Conservation (phyloP, 2,329 filamentous ascomycete species). For the Cadophora malorum region DNA sequence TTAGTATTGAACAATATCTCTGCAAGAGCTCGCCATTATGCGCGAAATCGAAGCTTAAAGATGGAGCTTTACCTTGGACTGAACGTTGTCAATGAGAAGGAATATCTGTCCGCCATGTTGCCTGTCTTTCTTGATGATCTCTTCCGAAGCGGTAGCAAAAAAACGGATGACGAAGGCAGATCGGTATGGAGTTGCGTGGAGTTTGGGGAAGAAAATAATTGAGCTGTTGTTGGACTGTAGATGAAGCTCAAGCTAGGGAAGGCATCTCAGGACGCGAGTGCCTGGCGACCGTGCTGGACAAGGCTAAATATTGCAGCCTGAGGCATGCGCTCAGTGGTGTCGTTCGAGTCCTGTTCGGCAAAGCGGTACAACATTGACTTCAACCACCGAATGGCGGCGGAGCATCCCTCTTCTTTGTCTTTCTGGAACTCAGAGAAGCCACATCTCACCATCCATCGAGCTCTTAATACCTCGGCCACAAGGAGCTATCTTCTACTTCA, state of each 20-base stretch:
- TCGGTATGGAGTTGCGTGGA: conserved; percentile 20
- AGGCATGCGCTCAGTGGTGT: not conserved
- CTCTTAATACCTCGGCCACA: conserved; percentile 18
- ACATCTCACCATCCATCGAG: conserved; percentile 30
- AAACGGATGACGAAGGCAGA: conserved; percentile 9
- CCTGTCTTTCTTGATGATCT: conserved; percentile 29
- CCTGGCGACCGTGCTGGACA: conserved; percentile 1
- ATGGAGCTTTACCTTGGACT: conserved; percentile 77
- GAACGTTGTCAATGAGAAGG: conserved; percentile 99
- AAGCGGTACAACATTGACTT: not conserved
- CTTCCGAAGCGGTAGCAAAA: conserved; percentile 13
- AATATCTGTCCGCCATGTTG: conserved; percentile 96
- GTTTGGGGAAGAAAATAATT: conserved; percentile 28
- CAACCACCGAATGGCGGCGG: conserved; percentile 8
- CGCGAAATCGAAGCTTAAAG: conserved; percentile 21
- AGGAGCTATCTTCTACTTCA: conserved; percentile 27
- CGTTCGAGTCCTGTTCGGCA: not conserved
- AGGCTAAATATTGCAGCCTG: conserved; percentile 15
- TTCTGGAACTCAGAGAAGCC: conserved; percentile 32
- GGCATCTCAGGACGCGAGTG: conserved; percentile 40
- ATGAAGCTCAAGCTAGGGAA: conserved; percentile 37
- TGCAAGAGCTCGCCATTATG: conserved; percentile 26
- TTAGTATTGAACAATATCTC: conserved; percentile 34
- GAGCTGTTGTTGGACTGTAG: conserved; percentile 32
- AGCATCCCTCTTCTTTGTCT: conserved; percentile 29